phyloP scores from a whole-genome alignment of 805 yeast species.

The Spathaspora sp. region DNA sequence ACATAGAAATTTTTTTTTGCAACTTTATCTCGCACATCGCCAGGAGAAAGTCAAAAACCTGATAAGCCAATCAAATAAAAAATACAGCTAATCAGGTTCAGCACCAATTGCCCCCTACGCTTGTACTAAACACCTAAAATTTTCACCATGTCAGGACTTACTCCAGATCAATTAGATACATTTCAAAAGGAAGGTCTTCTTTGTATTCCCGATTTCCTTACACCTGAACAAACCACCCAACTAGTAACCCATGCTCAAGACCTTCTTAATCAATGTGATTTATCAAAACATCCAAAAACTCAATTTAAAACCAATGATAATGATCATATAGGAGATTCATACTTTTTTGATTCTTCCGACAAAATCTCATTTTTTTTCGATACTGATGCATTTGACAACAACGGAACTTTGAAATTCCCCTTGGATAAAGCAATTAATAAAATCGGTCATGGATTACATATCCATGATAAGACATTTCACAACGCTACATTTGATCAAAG shows the following conservation, averaged over 20 bases:
- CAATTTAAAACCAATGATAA: conserved; percentile 59
- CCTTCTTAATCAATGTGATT: conserved; percentile 48
- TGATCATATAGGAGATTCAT: conserved; percentile 69
- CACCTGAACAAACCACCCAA: conserved; percentile 32
- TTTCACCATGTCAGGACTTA: conserved; percentile 11
- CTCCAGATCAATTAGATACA: conserved; percentile 45
- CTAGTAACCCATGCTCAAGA: conserved; percentile 42
- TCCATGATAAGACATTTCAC: conserved; percentile 46
- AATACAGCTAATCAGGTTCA: too few relatives aligned
- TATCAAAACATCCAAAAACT: conserved; percentile 61
- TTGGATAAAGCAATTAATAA: conserved; percentile 63
- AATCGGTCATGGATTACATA: conserved; percentile 76
- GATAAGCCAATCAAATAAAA: too few relatives aligned
- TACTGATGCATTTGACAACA: conserved; percentile 57
- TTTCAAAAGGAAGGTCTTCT: conserved; percentile 60
- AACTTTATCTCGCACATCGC: too few relatives aligned
- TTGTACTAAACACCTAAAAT: too few relatives aligned
- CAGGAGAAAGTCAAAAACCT: too few relatives aligned
- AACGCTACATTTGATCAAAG: conserved; percentile 51
- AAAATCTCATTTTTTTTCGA: conserved; percentile 70
- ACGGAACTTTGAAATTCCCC: conserved; percentile 51
- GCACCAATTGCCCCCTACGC: too few relatives aligned
- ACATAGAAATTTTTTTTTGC: too few relatives aligned
- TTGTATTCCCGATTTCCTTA: conserved; percentile 54
- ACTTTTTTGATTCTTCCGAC: conserved; percentile 66